Conservation (phyloP, 768 basidiomycete genomes). For the Rhizopogon rudus region DNA sequence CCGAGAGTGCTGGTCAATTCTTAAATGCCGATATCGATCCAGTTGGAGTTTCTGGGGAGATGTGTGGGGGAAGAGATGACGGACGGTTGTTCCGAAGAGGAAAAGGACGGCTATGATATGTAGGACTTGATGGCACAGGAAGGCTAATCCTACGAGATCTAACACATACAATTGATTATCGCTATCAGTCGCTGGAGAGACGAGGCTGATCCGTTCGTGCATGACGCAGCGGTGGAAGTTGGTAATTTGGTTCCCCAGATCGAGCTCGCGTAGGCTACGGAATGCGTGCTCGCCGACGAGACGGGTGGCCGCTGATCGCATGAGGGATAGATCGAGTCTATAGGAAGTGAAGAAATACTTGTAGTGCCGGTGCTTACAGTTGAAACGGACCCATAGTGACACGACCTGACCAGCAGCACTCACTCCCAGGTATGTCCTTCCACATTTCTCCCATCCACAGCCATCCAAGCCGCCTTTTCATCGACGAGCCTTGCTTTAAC, state of each 20-base stretch:
- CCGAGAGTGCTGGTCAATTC: too few species aligned
- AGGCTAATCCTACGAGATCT: constrained; percentile 83
- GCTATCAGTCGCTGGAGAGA: constrained; percentile 18
- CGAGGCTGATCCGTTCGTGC: constrained; percentile 49
- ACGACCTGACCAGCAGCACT: constrained; percentile 93
- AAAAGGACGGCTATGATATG: constrained; percentile 75
- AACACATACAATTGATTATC: constrained; percentile 54
- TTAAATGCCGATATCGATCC: too few species aligned
- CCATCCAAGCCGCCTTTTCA: constrained; percentile 68
- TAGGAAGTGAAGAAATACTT: constrained; percentile 89
- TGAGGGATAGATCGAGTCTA: constrained; percentile 62
- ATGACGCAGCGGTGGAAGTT: constrained; percentile 67
- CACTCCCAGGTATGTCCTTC: constrained; percentile 92
- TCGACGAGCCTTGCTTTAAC: constrained; percentile 77
- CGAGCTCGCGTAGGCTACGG: constrained; percentile 91
- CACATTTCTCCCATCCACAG: constrained; percentile 88
- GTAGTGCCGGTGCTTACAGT: constrained; percentile 87
- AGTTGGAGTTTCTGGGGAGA: constrained; percentile 22
- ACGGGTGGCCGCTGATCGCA: constrained; percentile 67
- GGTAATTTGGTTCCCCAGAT: constrained; percentile 86
- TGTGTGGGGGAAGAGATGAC: constrained; percentile 68
- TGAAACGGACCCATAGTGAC: constrained; percentile 86
- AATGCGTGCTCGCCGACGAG: constrained; percentile 93
- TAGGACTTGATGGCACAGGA: constrained; percentile 93
- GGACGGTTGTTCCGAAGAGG: constrained; percentile 73